These are phyloP conservation scores for Neonectria sp. DNA, from an alignment of 2,329 filamentous ascomycete species.

Conservation along the genomic window DNA sequence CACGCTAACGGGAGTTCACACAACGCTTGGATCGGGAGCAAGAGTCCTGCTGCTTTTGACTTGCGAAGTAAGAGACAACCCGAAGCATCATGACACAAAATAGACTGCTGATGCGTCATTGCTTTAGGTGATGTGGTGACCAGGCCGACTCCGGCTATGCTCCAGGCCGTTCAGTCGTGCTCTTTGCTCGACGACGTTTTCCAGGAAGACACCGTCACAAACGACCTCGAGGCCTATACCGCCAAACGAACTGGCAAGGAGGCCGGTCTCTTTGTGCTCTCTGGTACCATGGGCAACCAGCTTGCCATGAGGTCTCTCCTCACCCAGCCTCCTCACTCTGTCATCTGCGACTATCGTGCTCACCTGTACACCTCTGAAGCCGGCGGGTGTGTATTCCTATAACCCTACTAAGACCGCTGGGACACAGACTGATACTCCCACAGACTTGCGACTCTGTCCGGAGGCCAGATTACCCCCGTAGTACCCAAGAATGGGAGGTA, in stretches of 20 bases:
- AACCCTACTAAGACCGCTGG: not conserved
- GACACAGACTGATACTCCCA: constrained; percentile 31
- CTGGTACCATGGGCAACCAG: constrained; percentile 96
- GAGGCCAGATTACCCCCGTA: constrained; percentile 78
- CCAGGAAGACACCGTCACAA: constrained; percentile 84
- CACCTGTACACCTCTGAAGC: constrained; percentile 82
- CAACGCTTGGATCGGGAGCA: constrained; percentile 56
- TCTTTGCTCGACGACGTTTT: constrained; percentile 89
- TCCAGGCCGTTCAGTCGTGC: constrained; percentile 81
- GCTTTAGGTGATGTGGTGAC: constrained; percentile 71
- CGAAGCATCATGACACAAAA: no score
- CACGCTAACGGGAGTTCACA: constrained; percentile 32
- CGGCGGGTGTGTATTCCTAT: constrained; percentile 63
- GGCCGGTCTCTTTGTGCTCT: constrained; percentile 84
- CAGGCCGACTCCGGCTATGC: constrained; percentile 85
- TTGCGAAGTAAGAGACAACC: constrained; percentile 55
- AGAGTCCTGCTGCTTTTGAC: constrained; percentile 57
- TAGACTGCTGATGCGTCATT: not conserved
- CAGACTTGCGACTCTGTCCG: constrained; percentile 79
- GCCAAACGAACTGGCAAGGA: constrained; percentile 83
- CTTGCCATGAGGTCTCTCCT: constrained; percentile 85
- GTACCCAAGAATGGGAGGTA: constrained; percentile 79
- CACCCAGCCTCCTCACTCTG: constrained; percentile 82
- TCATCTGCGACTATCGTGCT: constrained; percentile 83
- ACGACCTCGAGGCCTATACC: constrained; percentile 80